Evolutionary conservation across 768 basidiomycete species (phyloP), one percentile per base, ranked within the genome.

Genomic region (Tulasnella sp.): DNA sequence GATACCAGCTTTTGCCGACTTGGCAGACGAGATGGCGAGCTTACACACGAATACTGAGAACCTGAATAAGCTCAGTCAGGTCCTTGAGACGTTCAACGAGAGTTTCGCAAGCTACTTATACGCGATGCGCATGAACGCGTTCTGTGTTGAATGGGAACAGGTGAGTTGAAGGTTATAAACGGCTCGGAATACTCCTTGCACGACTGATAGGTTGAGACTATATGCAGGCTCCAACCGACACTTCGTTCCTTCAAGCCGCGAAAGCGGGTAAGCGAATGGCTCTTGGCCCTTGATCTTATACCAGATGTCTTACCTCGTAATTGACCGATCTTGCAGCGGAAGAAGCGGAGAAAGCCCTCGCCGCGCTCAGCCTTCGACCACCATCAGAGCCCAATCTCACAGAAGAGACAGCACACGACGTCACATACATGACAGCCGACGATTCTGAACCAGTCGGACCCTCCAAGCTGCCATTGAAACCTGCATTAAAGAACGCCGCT

Each of bases 71-170:
- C 78, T 97, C 63, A 83, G 84, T 70, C 76, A 84, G 48, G 83
- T 88, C 19, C 77, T 97, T 54, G 79, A 80, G 13, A 83, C 81
- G 3, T 95, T 95, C 76, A 96, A 96, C 69, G 93, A 97, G 71
- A 82, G 83, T 13, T 95, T 97, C 67, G 87, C 93, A 13, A 90
- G 88, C 68, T 94, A 84, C 80, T 72, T 95, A 10, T 94, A 93
- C 69, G 82, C 85, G 23, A 84, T 94, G 82, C 86, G 89, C 68
- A 95, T 97, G 90, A 92, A 94, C 68, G 83, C 90, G 2, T 78
- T 95, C 59, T 92, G 91, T n/a, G 84, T 84, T 0, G 93, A 96
- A 68, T 96, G 91, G 91, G 82, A 81, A 0, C 86, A 93, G 77
- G 90, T 85, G 63, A 60, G 76, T 65, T 17, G 21, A 53, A 48